Percentiles rank a stretch among this genome's conserved stretches.
phyloP scores from a whole-genome alignment of 306 rosid species.

The Prunus persica region DNA sequence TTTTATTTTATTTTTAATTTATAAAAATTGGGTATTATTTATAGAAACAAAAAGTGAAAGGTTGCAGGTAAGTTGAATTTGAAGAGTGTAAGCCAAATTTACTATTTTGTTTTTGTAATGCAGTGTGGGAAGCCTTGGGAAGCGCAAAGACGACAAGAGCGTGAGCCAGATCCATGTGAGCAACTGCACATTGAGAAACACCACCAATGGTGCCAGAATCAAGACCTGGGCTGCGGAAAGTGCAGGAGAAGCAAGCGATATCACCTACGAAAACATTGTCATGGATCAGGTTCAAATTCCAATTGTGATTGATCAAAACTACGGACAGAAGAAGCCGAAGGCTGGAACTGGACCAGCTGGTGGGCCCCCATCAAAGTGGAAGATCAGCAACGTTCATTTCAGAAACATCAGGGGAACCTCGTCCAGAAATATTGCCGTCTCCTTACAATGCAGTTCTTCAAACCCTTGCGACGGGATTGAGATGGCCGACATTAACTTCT shows the following conservation, averaged over 20 bases:
- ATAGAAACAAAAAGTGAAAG: too few relatives aligned
- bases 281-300: constrained; percentile 54
- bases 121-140: constrained; percentile 72
- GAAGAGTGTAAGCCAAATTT: too few relatives aligned
- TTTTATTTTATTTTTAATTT: too few relatives aligned
- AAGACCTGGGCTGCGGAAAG: constrained; percentile 41
- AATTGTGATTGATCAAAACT: constrained; percentile 58
- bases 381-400: constrained; percentile 58
- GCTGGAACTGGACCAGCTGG: neutral
- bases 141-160: constrained; percentile 38
- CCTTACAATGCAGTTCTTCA: constrained; percentile 44
- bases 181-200: constrained; percentile 48
- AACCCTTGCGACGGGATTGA: constrained; percentile 52
- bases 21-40: too few relatives aligned
- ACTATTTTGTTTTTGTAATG: neutral
- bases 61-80: too few relatives aligned
- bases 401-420: constrained; percentile 53
- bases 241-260: constrained; percentile 34
- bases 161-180: constrained; percentile 34
- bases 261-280: constrained; percentile 42
- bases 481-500: constrained; percentile 38
- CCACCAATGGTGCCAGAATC: constrained; percentile 77
- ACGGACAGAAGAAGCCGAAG: constrained; percentile 20
- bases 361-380: constrained; percentile 42
- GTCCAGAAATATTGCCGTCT: constrained; percentile 35